Evolutionary conservation across 768 basidiomycete genomes (phyloP), one percentile per base, ranked within the genome.

Genomic region (Hysterangium stoloniferum): DNA sequence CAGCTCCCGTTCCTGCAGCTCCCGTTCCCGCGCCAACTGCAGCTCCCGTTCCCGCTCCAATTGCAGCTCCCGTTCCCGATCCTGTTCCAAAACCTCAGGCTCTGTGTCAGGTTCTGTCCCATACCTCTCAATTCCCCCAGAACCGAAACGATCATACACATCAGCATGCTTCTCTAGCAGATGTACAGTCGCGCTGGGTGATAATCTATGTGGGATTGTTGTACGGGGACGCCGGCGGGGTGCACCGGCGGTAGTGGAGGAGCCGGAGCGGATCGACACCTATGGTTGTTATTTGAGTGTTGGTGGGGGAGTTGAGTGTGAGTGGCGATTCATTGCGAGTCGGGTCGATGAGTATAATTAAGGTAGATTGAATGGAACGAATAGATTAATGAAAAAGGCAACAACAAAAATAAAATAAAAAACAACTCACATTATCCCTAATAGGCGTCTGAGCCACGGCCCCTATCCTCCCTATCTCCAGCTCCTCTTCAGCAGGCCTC

Each of bases 201-300:
- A 31, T n/a, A 45, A 28, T 12, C 52, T 32, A 28, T 52, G 45
- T 20, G 36, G 34, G 33, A 49, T 38, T 37, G 11, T 38, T 19
- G 29, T 29, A 29, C 13, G 19, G 33, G 25, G 48, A 8, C 24
- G 36, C n/a, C 24, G 27, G 19, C 22, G 48, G 13, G 48, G 48
- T 11, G 31, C 44, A 47, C 52, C 41, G 19, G 43, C 45, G 22
- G 22, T 37, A 24, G 34, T 46, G 4, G 43, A 25, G n/a, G 52
- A 46, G 9, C n/a, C n/a, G n/a, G 44, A 46, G 24, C 29, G 48
- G 27, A 52, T 45, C 19, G 44, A 52, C 34, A 52, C 43, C 46
- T 48, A 46, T n/a, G n/a, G n/a, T n/a, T n/a, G n/a, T n/a, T n/a
- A n/a, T n/a, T n/a, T n/a, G n/a, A n/a, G n/a, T n/a, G n/a, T n/a